Percentiles rank a stretch among this genome's conserved stretches.
Conservation (phyloP, 441 rosid genomes). For the Adansonia grandidieri region DNA sequence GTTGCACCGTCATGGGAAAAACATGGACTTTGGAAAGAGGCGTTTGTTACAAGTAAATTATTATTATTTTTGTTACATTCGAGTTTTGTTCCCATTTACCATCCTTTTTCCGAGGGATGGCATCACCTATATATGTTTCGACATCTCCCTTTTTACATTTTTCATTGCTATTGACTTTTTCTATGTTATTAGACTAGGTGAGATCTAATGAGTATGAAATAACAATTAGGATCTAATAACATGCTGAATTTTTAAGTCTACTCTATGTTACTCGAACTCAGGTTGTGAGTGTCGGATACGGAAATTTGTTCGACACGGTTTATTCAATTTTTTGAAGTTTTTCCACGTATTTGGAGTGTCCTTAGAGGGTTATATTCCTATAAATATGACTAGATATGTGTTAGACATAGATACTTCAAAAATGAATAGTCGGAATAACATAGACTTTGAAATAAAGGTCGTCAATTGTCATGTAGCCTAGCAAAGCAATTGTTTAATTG, state of each 20-base stretch:
- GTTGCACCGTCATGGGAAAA: slow-evolving; percentile 84
- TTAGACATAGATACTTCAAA: too few relatives aligned
- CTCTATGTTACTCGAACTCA: not conserved
- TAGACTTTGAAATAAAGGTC: not conserved
- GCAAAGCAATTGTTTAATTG: not conserved
- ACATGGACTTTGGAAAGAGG: slow-evolving; percentile 74
- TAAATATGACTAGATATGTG: too few relatives aligned
- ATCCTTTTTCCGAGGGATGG: not conserved
- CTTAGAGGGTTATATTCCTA: too few relatives aligned
- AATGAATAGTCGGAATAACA: too few relatives aligned
- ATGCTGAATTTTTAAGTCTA: not conserved
- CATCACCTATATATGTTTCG: not conserved
- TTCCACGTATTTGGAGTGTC: too few relatives aligned
- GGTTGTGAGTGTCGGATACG: too few relatives aligned
- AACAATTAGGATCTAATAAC: not conserved
- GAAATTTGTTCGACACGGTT: too few relatives aligned
- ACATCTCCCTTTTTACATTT: not conserved
- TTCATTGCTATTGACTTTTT: not conserved
- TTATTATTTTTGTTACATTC: not conserved
- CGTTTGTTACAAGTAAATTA: slow-evolving; percentile 76
- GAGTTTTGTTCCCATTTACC: not conserved
- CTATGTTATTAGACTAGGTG: not conserved
- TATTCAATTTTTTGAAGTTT: too few relatives aligned
- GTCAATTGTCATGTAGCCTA: not conserved
- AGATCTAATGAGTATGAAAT: not conserved